phyloP scores from a whole-genome alignment of 257 asterid genomes.

The Penstemon eatonii region DNA sequence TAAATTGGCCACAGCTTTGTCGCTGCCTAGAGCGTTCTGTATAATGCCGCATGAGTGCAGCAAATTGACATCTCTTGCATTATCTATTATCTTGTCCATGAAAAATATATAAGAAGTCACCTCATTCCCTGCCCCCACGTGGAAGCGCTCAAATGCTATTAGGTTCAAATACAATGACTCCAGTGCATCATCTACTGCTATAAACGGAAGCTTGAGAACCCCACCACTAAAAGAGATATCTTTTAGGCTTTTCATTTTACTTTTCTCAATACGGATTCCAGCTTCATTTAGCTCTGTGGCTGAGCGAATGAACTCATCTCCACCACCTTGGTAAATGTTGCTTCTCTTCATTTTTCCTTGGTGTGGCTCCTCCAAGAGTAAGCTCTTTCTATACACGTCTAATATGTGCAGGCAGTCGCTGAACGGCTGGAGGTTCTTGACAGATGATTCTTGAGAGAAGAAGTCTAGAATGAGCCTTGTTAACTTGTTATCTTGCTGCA shows the following conservation, averaged over 20 bases:
- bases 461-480: slow-evolving; percentile 26
- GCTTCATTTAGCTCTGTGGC: slow-evolving; percentile 45
- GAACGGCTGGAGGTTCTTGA: slow-evolving; percentile 8
- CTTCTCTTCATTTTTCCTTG: not conserved
- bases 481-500: slow-evolving; percentile 25
- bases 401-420: not conserved
- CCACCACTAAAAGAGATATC: slow-evolving; percentile 33
- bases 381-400: not conserved
- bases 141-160: too few relatives aligned
- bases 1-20: slow-evolving; percentile 7
- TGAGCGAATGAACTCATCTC: slow-evolving; percentile 28
- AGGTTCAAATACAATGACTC: too few relatives aligned
- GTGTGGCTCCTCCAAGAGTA: slow-evolving; percentile 25
- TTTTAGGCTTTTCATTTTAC: slow-evolving; percentile 28
- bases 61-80: too few relatives aligned
- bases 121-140: too few relatives aligned
- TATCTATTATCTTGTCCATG: too few relatives aligned
- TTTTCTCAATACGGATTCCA: slow-evolving; percentile 35
- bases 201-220: slow-evolving; percentile 26
- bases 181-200: too few relatives aligned
- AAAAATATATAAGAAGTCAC: too few relatives aligned
- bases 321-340: slow-evolving; percentile 12
- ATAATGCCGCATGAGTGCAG: too few relatives aligned
- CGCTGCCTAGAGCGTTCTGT: too few relatives aligned
- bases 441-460: slow-evolving; percentile 17